Base-by-base conservation (phyloP, 2,329 filamentous ascomycete genomes). In the Diaporthe humulicola region DNA sequence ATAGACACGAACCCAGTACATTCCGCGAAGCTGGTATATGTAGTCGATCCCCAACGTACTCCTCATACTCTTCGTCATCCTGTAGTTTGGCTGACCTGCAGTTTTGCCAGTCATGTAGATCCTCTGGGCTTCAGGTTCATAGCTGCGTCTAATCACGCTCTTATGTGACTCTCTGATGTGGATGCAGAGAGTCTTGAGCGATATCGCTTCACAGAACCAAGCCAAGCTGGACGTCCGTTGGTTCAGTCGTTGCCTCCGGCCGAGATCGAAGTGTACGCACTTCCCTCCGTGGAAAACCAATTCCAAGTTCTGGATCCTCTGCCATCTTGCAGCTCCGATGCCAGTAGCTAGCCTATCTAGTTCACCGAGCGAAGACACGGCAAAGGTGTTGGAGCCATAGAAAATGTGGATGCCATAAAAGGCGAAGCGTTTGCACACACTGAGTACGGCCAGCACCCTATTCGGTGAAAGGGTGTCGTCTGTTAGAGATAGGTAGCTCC, bases 331-430 rank as follows among this genome's bases (percentile, higher is more conserved):
- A 0, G 17, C 0, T 4, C 48, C n/a, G 7, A 56, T 48, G 10
- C n/a, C 74, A 30, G 28, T 67, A 17, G 45, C 64, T 25, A 74
- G 72, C 1, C 74, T 33, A 15, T 71, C 74, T 3, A 74, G 12
- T 3, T 76, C 74, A 4, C 67, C 67, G 1, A 76, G 10, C 2
- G 17, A 25, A n/a, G 42, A 57, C 38, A 70, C 72, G 9, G 67
- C 60, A 17, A 76, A 70, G 3, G 72, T 58, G 38, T 74, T 72
- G 6, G 4, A 6, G 0, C 36, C 45, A n/a, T 76, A 76, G 17
- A 76, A 76, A 4, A 76, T 57, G 8, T 70, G 60, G 12, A 19
- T 28, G 1, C 67, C 67, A 10, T 42, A 69, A 5, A 22, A 76
- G 2, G 25, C 33, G 28, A 38, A 72, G 15, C 67, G 69, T 1